Evolutionary conservation across 2,329 filamentous ascomycete genomes (phyloP), one percentile per base, ranked within the genome.

Genomic region (Colletotrichum paranaense): DNA sequence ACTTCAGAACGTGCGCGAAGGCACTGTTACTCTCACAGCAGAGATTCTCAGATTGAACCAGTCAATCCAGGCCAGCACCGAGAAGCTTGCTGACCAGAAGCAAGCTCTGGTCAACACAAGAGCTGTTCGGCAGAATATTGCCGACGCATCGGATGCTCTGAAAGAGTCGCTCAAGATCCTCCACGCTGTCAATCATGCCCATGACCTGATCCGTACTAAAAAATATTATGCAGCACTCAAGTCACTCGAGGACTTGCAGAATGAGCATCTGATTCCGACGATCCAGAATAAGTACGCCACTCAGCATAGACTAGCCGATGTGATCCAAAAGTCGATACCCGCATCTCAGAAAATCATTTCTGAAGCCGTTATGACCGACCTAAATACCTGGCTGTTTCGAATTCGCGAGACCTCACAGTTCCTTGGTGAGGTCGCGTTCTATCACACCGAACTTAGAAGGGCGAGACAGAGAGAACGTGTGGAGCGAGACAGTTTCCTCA

Each of bases 321-420:
- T 98, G 86, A 98, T 99, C 76, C 96, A 98, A 81, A 95, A 95
- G 77, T 98, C 96, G 0, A 96, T 98, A 38, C 97, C 97, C 1
- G 92, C 94, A 4, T 98, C 95, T 1, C 95, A 98, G 79, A 95
- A 94, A 79, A 92, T 94, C 63, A 98, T 99, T 69, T 96, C 96
- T 4, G 96, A 98, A 83, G 95, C 95, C 16, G 97, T 99, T 76
- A 98, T 98, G 95, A 93, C 91, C 2, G 97, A 99, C 82, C 85
- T 99, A 68, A 98, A 98, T 80, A 98, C 95, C 0, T 99, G 97
- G 97, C 87, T 99, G 11, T 99, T 93, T 79, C 92, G 94, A 26
- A 97, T 99, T 75, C 92, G 97, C 78, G 97, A 99, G 82, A 97
- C 95, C 22, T 98, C 97, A 1, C 96, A 98, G 77, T 98, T 98